phyloP scores from a whole-genome alignment of 345 rosid genomes.

The Moricandia arvensis region DNA sequence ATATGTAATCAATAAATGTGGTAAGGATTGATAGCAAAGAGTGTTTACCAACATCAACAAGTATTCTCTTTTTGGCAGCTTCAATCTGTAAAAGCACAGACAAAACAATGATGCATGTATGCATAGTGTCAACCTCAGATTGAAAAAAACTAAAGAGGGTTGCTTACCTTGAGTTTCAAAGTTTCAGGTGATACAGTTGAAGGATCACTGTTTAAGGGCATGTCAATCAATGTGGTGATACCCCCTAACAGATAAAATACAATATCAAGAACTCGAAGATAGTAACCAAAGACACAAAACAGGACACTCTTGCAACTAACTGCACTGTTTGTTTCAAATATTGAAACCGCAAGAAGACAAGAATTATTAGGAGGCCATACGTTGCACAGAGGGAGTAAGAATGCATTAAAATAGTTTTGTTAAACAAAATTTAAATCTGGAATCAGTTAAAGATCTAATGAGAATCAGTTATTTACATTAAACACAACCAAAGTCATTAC shows the following conservation, averaged over 20 bases:
- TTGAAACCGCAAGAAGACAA: too few relatives aligned
- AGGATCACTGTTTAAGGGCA: constrained; percentile 86
- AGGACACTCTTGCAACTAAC: constrained; percentile 1
- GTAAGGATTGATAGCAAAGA: constrained; percentile 23
- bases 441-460: not conserved
- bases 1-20: constrained; percentile 18
- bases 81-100: constrained; percentile 45
- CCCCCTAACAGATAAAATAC: constrained; percentile 57
- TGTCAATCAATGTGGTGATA: constrained; percentile 79
- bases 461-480: not conserved
- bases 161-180: constrained; percentile 70
- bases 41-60: constrained; percentile 82
- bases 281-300: not conserved
- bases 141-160: not conserved
- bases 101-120: constrained; percentile 9
- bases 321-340: not conserved
- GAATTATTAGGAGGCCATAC: too few relatives aligned
- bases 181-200: constrained; percentile 79
- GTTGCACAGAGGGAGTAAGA: too few relatives aligned
- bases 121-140: not conserved
- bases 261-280: not conserved
- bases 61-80: constrained; percentile 73
- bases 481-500: not conserved
- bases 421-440: too few relatives aligned
- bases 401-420: too few relatives aligned